phyloP scores from a whole-genome alignment of 140 eudicot genomes.

The Stevia rebaudiana region DNA sequence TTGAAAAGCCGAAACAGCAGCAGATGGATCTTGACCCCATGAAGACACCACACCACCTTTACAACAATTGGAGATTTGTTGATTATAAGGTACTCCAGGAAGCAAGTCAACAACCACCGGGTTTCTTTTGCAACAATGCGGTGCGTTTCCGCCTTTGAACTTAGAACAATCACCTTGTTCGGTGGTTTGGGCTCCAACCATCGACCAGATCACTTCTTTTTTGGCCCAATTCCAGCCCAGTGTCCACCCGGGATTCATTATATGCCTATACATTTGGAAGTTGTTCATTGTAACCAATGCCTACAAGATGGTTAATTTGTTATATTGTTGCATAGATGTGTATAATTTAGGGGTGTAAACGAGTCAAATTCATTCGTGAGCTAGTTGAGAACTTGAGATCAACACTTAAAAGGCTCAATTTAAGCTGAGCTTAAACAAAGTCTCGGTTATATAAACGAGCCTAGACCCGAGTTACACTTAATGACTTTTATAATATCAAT shows the following conservation, averaged over 20 bases:
- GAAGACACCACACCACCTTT: constrained; percentile 76
- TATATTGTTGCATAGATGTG: neutral
- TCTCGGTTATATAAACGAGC: too few species aligned
- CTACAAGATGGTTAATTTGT: constrained; percentile 25
- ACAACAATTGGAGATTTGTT: constrained; percentile 76
- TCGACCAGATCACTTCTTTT: constrained; percentile 89
- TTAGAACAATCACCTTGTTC: constrained; percentile 95
- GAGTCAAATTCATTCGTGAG: too few species aligned
- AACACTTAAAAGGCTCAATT: too few species aligned
- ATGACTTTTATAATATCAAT: too few species aligned
- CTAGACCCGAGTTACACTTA: too few species aligned
- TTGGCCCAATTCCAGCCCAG: constrained; percentile 89
- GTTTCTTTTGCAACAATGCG: constrained; percentile 67
- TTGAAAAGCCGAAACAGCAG: constrained; percentile 75
- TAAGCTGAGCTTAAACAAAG: too few species aligned
- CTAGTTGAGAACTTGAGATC: too few species aligned
- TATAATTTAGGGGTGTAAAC: too few species aligned
- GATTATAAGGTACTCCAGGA: constrained; percentile 85
- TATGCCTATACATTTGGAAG: constrained; percentile 84
- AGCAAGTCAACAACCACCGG: constrained; percentile 83
- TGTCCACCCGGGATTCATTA: constrained; percentile 85
- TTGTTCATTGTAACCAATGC: constrained; percentile 78
- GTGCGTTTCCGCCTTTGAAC: constrained; percentile 71
- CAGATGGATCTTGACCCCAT: constrained; percentile 78
- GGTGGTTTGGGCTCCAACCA: constrained; percentile 88